A percentile compares a stretch with the other conserved stretches of the same genome.
Conservation (phyloP, 208 protist genomes). For the Angomonas ambiguus region DNA sequence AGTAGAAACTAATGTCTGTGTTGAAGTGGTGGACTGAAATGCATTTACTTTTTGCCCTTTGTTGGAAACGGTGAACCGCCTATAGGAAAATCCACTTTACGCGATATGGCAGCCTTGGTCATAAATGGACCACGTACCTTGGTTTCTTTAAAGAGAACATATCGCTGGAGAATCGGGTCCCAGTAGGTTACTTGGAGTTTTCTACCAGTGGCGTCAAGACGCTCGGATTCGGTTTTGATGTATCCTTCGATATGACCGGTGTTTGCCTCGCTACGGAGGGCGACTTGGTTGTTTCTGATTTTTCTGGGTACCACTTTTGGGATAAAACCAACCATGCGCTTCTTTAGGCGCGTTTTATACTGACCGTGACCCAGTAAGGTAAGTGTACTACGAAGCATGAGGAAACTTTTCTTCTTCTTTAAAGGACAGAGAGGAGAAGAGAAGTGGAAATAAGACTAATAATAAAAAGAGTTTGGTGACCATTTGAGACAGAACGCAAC, state of each 20-base stretch:
- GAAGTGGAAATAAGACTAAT: background rate
- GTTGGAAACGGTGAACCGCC: constrained; percentile 18
- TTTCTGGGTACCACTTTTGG: constrained; percentile 80
- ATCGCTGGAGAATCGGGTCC: constrained; percentile 71
- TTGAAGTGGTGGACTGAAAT: background rate
- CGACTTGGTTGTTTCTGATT: constrained; percentile 77
- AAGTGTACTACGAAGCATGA: constrained; percentile 36
- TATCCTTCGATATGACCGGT: constrained; percentile 81
- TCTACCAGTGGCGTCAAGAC: constrained; percentile 70
- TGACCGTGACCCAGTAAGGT: constrained; percentile 55
- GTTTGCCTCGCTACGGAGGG: constrained; percentile 80
- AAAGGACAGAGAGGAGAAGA: background rate
- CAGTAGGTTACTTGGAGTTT: constrained; percentile 75
- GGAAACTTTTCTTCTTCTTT: constrained; percentile 8
- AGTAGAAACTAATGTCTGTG: background rate
- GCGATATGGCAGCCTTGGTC: constrained; percentile 60
- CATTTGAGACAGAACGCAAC: background rate
- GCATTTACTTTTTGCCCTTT: constrained; percentile 12
- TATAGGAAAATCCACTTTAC: constrained; percentile 62
- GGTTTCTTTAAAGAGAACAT: constrained; percentile 76
- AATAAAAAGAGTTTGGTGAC: background rate
- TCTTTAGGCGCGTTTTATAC: constrained; percentile 86
- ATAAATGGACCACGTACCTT: constrained; percentile 81
- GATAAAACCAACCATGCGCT: constrained; percentile 85
- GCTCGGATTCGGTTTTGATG: constrained; percentile 73